A percentile compares a stretch with the other conserved stretches of the same genome.
Conservation (phyloP, 2,329 filamentous ascomycete species). For the Arachnomyces sp. region DNA sequence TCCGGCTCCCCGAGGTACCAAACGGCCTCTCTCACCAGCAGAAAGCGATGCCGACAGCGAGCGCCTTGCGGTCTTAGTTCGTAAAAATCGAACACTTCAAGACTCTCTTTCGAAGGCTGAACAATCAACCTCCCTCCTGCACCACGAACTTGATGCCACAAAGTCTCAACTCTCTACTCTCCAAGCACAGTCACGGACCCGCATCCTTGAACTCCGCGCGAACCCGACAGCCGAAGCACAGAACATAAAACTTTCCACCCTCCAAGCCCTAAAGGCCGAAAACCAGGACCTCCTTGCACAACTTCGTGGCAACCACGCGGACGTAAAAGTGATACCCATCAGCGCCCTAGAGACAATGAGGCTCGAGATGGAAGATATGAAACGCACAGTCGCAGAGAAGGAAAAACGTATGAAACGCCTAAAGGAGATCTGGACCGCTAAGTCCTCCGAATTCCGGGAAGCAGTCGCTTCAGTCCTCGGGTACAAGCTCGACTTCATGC, state of each 20-base stretch:
- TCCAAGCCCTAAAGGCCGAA: constrained; percentile 69
- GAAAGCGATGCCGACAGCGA: constrained; percentile 51
- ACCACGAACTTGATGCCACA: constrained; percentile 65
- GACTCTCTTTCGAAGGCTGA: constrained; percentile 64
- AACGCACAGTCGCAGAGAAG: constrained; percentile 57
- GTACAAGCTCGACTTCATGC: constrained; percentile 91
- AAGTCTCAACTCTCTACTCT: constrained; percentile 63
- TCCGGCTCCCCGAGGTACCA: constrained; percentile 42
- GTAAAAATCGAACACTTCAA: constrained; percentile 80
- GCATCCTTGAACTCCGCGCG: constrained; percentile 76
- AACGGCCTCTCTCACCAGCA: constrained; percentile 55
- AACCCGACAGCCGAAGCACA: constrained; percentile 86
- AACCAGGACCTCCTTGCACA: constrained; percentile 75
- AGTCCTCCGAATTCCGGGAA: constrained; percentile 90
- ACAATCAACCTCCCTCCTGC: constrained; percentile 60
- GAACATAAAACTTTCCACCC: constrained; percentile 71
- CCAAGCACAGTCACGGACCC: constrained; percentile 62
- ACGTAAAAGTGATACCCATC: constrained; percentile 60
- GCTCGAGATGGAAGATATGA: constrained; percentile 64
- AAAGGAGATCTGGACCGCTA: constrained; percentile 86
- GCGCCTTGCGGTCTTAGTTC: constrained; percentile 70
- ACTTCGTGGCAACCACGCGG: constrained; percentile 45
- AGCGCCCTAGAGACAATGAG: constrained; percentile 68
- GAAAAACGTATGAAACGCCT: constrained; percentile 79
- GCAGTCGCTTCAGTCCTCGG: constrained; percentile 85